These are phyloP conservation scores for Pulicaria dysenterica DNA, from an alignment of 129 eudicot species.

Conservation along the genomic window DNA sequence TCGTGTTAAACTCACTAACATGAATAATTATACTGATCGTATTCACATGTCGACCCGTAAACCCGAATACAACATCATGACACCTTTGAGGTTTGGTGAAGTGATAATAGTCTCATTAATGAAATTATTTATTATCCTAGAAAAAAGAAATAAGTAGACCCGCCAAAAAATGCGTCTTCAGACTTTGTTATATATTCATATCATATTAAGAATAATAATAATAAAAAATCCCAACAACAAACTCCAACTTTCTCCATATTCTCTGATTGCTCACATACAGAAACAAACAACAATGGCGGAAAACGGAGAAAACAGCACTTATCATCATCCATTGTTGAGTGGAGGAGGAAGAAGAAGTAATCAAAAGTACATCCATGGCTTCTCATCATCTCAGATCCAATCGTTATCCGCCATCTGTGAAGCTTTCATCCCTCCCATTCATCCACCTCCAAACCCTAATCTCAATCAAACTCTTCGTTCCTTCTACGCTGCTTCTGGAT, in stretches of 20 bases:
- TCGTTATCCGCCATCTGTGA: conserved; percentile 62
- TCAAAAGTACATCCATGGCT: conserved; percentile 59
- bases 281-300: conserved; percentile 22
- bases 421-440: conserved; percentile 68
- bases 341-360: conserved; percentile 42
- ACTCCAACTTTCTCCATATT: background rate
- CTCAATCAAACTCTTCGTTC: conserved; percentile 17
- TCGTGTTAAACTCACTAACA: too few relatives aligned
- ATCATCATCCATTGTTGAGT: conserved; percentile 59
- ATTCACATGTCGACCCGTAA: too few relatives aligned
- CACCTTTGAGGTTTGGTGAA: too few relatives aligned
- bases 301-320: conserved; percentile 1
- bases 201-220: too few relatives aligned
- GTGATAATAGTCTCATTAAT: too few relatives aligned
- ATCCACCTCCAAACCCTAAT: conserved; percentile 11
- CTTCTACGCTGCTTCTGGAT: conserved; percentile 48
- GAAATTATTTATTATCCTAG: too few relatives aligned
- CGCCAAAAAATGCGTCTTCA: too few relatives aligned
- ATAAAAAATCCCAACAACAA: background rate
- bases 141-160: too few relatives aligned
- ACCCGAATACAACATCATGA: too few relatives aligned
- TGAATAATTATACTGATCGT: too few relatives aligned
- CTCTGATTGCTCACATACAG: background rate
- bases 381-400: conserved; percentile 71
- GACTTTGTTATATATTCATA: too few relatives aligned